Conservation (phyloP, 331 rosid species). For the Stylosanthes scabra region DNA sequence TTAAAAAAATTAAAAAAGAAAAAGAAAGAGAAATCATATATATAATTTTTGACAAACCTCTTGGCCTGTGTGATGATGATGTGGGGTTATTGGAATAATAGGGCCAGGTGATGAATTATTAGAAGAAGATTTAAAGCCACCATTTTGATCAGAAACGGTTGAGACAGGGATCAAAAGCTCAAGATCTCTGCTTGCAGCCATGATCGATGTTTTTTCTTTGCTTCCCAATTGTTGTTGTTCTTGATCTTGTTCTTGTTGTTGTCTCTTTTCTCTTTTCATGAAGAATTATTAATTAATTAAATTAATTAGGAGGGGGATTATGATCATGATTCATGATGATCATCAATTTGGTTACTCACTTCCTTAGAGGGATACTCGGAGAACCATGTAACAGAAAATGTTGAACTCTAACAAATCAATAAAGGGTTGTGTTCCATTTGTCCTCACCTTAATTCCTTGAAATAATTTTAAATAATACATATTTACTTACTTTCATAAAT, state of each 20-base stretch:
- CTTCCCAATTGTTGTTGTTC: not conserved
- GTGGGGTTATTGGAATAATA: slow-evolving; percentile 46
- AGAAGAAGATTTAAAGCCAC: slow-evolving; percentile 63
- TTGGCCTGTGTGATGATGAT: slow-evolving; percentile 64
- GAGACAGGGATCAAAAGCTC: slow-evolving; percentile 83
- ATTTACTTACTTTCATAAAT: too few relatives aligned
- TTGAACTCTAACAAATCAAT: slow-evolving; percentile 35
- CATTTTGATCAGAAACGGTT: slow-evolving; percentile 54
- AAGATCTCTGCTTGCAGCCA: slow-evolving; percentile 67
- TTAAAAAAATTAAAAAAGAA: too few relatives aligned
- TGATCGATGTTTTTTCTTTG: too few relatives aligned
- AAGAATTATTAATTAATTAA: too few relatives aligned
- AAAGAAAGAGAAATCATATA: too few relatives aligned
- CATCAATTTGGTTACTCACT: slow-evolving; percentile 9
- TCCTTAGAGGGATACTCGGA: slow-evolving; percentile 45
- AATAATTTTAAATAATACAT: too few relatives aligned
- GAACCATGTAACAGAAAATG: slow-evolving; percentile 45
- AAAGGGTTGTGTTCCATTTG: not conserved
- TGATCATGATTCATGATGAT: too few relatives aligned
- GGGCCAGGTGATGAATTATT: slow-evolving; percentile 46
- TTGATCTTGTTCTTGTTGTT: not conserved
- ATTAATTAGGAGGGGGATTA: too few relatives aligned
- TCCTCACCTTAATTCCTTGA: not conserved
- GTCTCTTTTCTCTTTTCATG: not conserved
- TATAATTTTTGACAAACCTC: slow-evolving; percentile 51